phyloP scores from a whole-genome alignment of 306 rosid species.

The Quercus dentata region DNA sequence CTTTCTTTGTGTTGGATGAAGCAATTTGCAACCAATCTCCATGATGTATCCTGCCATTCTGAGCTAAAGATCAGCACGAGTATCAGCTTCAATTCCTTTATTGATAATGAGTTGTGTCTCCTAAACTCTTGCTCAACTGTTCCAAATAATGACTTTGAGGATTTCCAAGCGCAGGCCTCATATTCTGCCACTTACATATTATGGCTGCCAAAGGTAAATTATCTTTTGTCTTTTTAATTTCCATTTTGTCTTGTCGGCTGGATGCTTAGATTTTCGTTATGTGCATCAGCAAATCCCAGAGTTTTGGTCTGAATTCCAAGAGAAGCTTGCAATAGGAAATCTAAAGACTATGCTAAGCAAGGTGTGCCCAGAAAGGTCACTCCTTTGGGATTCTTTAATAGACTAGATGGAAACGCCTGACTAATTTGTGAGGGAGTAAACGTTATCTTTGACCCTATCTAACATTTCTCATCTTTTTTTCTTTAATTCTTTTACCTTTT shows the following conservation, averaged over 20 bases:
- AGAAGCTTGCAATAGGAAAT: slow-evolving; percentile 20
- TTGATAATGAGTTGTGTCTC: slow-evolving; percentile 56
- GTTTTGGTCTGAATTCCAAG: too few species aligned
- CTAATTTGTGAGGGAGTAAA: background rate
- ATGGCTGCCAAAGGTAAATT: slow-evolving; percentile 62
- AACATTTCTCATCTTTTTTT: background rate
- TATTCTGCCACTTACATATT: slow-evolving; percentile 56
- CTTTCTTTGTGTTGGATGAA: slow-evolving; percentile 62
- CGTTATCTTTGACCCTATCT: background rate
- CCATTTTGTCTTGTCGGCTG: background rate
- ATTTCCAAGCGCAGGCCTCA: slow-evolving; percentile 66
- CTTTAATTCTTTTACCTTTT: too few species aligned
- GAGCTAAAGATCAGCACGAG: slow-evolving; percentile 27
- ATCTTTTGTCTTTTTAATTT: background rate
- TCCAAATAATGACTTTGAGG: slow-evolving; percentile 52
- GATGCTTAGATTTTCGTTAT: slow-evolving; percentile 3
- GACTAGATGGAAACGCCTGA: background rate
- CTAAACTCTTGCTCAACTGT: slow-evolving; percentile 45
- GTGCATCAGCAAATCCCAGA: background rate
- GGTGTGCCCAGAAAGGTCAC: slow-evolving; percentile 58
- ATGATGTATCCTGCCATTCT: slow-evolving; percentile 18
- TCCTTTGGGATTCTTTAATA: slow-evolving; percentile 45
- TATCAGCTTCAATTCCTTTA: slow-evolving; percentile 33
- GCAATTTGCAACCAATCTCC: slow-evolving; percentile 24
- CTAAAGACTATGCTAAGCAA: slow-evolving; percentile 48